Evolutionary conservation across 2,329 filamentous ascomycete species (phyloP).

Genomic region (Botrytis hyacinthi): DNA sequence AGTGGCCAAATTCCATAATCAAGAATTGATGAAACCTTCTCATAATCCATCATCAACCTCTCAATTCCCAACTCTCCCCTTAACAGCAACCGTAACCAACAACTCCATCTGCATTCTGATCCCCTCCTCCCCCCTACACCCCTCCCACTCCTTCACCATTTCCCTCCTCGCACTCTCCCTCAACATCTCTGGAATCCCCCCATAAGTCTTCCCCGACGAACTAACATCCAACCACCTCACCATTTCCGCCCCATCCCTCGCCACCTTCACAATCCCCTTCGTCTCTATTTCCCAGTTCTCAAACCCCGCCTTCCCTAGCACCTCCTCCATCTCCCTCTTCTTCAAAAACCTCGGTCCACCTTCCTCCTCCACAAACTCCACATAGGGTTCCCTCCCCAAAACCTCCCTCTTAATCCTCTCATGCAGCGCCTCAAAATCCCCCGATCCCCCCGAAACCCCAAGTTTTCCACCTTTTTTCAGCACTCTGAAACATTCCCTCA

Average conservation of each 20-base stretch:
- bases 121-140: constrained; percentile 13
- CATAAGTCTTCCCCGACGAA: constrained; percentile 23
- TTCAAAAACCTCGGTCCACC: constrained; percentile 18
- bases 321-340: constrained; percentile 1
- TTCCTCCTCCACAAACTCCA: constrained; percentile 12
- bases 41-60: background rate
- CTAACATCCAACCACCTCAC: constrained; percentile 23
- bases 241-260: constrained; percentile 20
- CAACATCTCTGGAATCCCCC: constrained; percentile 18
- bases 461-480: constrained; percentile 20
- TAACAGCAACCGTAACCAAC: constrained; percentile 24
- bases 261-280: constrained; percentile 21
- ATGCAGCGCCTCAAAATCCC: constrained; percentile 23
- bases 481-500: constrained; percentile 21
- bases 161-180: constrained; percentile 20
- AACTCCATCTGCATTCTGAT: constrained; percentile 25
- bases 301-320: constrained; percentile 17
- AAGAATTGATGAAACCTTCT: background rate
- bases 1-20: rapidly evolving
- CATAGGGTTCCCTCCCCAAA: constrained; percentile 22
- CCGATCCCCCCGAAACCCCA: constrained; percentile 24
- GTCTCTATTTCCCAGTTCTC: constrained; percentile 9
- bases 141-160: constrained; percentile 23
- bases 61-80: background rate
- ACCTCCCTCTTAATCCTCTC: constrained; percentile 25